Percentiles rank a stretch among this genome's conserved stretches.
Conservation (phyloP, 2,329 filamentous ascomycete species). For the Sclerotinia subarctica region DNA sequence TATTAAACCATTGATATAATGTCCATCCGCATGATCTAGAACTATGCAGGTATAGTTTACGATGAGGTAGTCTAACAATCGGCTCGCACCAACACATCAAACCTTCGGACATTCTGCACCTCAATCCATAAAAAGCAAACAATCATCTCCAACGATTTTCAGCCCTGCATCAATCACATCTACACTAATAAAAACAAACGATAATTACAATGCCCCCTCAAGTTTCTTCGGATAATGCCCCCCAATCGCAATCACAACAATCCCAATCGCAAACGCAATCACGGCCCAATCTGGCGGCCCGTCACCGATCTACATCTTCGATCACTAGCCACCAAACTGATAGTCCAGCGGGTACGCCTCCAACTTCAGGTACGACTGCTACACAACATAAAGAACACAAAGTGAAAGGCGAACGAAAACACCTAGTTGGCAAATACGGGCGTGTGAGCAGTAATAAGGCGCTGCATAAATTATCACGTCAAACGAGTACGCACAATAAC, state of each 20-base stretch:
- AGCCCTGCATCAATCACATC: conserved; percentile 20
- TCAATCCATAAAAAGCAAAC: conserved; percentile 28
- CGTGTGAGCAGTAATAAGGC: conserved; percentile 36
- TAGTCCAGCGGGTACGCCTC: conserved; percentile 26
- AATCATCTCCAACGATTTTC: conserved; percentile 16
- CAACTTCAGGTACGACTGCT: conserved; percentile 24
- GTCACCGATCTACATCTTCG: conserved; percentile 32
- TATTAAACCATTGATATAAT: neutral
- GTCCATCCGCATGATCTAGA: conserved; percentile 1
- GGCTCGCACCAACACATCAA: conserved; percentile 22
- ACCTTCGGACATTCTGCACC: conserved; percentile 8
- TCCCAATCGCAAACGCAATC: conserved; percentile 24
- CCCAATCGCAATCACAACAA: conserved; percentile 22
- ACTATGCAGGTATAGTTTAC: conserved; percentile 2
- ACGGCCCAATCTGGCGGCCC: conserved; percentile 25
- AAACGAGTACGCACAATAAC: conserved; percentile 25
- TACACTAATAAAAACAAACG: conserved; percentile 12
- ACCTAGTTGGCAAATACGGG: conserved; percentile 31
- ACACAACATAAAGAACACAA: conserved; percentile 35
- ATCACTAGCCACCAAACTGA: conserved; percentile 25
- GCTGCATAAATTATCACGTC: conserved; percentile 32
- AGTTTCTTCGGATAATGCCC: conserved; percentile 15
- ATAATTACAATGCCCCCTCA: conserved; percentile 17
- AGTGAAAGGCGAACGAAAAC: conserved; percentile 25
- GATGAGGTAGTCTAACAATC: conserved; percentile 13